These are phyloP conservation scores for Ascoidea tarda DNA, from an alignment of 805 yeast species.

Conservation along the genomic window DNA sequence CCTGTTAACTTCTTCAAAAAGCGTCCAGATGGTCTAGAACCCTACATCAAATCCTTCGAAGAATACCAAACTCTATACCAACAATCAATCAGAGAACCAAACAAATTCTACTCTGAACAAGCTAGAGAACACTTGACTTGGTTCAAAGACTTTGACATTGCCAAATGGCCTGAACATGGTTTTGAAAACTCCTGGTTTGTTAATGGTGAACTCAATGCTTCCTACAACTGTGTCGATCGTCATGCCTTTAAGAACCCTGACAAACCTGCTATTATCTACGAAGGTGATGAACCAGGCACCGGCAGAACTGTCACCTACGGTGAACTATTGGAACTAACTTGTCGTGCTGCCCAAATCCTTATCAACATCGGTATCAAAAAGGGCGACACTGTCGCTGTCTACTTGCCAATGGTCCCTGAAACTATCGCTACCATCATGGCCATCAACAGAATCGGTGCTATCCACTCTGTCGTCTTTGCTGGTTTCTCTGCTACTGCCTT, in stretches of 20 bases:
- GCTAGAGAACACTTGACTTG: slow-evolving; percentile 38
- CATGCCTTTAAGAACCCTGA: slow-evolving; percentile 83
- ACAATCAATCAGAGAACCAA: slow-evolving; percentile 43
- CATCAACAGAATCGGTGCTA: slow-evolving; percentile 84
- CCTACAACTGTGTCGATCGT: slow-evolving; percentile 89
- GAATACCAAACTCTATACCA: slow-evolving; percentile 36
- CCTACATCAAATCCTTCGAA: slow-evolving; percentile 33
- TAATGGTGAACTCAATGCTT: slow-evolving; percentile 86
- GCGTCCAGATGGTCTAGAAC: slow-evolving; percentile 33
- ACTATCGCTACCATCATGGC: slow-evolving; percentile 92
- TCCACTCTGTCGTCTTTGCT: slow-evolving; percentile 93
- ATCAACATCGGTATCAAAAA: slow-evolving; percentile 73
- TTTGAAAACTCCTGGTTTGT: slow-evolving; percentile 91
- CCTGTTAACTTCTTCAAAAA: slow-evolving; percentile 40
- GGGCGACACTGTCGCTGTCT: slow-evolving; percentile 95
- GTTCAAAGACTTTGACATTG: slow-evolving; percentile 34
- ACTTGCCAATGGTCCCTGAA: slow-evolving; percentile 96
- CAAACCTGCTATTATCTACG: slow-evolving; percentile 76
- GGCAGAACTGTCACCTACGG: slow-evolving; percentile 69
- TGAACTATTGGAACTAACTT: slow-evolving; percentile 73
- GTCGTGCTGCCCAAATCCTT: slow-evolving; percentile 75
- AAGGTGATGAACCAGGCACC: slow-evolving; percentile 80
- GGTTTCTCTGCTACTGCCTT: slow-evolving; percentile 92
- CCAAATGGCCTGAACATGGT: slow-evolving; percentile 30
- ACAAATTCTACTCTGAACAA: slow-evolving; percentile 36